phyloP scores from a whole-genome alignment of 352 stramenopile species.

The Globisporangium nunn region DNA sequence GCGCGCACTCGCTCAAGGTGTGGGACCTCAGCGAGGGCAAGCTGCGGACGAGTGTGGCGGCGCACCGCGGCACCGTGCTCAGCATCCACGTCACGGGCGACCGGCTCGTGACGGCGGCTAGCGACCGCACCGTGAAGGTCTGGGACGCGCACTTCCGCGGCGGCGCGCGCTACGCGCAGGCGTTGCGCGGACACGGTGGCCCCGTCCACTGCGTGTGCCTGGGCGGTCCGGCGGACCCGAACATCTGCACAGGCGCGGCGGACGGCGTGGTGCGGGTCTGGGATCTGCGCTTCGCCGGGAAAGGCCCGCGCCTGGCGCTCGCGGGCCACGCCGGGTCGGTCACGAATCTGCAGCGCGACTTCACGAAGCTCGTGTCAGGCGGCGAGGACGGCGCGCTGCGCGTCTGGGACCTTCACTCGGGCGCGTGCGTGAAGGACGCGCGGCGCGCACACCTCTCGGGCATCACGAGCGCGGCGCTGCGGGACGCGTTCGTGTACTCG shows the following conservation, averaged over 20 bases:
- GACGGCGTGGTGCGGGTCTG: conserved; percentile 77
- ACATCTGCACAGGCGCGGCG: conserved; percentile 63
- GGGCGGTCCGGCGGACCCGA: conserved; percentile 66
- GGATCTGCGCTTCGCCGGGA: conserved; percentile 72
- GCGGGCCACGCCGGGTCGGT: conserved; percentile 43
- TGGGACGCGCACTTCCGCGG: conserved; percentile 70
- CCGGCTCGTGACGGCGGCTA: conserved; percentile 61
- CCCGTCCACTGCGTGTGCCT: conserved; percentile 66
- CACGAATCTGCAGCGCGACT: conserved; percentile 68
- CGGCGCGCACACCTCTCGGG: conserved; percentile 48
- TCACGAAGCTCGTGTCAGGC: conserved; percentile 72
- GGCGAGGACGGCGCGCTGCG: conserved; percentile 67
- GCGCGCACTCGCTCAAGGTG: conserved; percentile 46
- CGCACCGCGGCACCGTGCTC: conserved; percentile 46
- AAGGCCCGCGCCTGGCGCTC: conserved; percentile 54
- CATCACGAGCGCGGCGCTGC: conserved; percentile 54
- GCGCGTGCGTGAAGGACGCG: conserved; percentile 45
- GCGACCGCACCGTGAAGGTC: conserved; percentile 71
- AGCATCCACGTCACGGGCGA: conserved; percentile 71
- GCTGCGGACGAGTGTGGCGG: conserved; percentile 45
- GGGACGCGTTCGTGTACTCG: conserved; percentile 60
- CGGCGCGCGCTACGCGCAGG: conserved; percentile 41
- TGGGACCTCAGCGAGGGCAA: conserved; percentile 58
- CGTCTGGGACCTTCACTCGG: conserved; percentile 79
- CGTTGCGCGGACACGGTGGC: conserved; percentile 49